phyloP scores from a whole-genome alignment of 2,329 filamentous ascomycete genomes.

The Neoscytalidium dimidiatum region DNA sequence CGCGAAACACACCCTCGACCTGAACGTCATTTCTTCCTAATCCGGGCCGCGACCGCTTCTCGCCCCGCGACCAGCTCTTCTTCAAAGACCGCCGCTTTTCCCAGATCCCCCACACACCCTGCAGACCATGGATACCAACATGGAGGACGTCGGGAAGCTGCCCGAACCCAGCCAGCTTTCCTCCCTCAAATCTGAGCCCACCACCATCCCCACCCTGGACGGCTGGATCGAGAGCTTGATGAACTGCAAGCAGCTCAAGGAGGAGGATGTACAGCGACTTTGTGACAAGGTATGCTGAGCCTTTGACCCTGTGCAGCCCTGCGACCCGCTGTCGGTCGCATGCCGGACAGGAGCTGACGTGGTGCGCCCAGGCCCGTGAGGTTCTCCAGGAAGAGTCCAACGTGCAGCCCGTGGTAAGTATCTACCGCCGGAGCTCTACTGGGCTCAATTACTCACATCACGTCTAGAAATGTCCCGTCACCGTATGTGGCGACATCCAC shows the following conservation, averaged over 20 bases:
- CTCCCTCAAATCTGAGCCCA: conserved; percentile 72
- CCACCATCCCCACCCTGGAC: conserved; percentile 89
- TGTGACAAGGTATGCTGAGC: conserved; percentile 79
- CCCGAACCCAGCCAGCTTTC: conserved; percentile 74
- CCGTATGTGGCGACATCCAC: conserved; percentile 98
- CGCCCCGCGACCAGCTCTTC: conserved; percentile 32
- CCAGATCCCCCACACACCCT: conserved; percentile 23
- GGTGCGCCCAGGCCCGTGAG: conserved; percentile 73
- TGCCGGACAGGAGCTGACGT: conserved; percentile 17
- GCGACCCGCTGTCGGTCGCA: neutral
- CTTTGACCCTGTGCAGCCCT: neutral
- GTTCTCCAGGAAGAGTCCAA: conserved; percentile 97
- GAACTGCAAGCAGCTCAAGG: conserved; percentile 96
- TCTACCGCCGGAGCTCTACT: neutral
- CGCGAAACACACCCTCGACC: conserved; percentile 24
- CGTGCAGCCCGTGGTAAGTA: conserved; percentile 92
- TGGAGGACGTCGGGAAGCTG: conserved; percentile 88
- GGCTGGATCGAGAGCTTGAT: conserved; percentile 99
- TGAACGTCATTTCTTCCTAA: conserved; percentile 39
- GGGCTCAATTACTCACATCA: conserved; percentile 24
- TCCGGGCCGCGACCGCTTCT: conserved; percentile 37
- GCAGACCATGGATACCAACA: conserved; percentile 87
- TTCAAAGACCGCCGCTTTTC: conserved; percentile 29
- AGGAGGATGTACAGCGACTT: conserved; percentile 91
- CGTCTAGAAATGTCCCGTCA: conserved; percentile 85